These are phyloP conservation scores for Rhizodiscina lignyota DNA, from an alignment of 495 filamentous ascomycete genomes.

Conservation along the genomic window DNA sequence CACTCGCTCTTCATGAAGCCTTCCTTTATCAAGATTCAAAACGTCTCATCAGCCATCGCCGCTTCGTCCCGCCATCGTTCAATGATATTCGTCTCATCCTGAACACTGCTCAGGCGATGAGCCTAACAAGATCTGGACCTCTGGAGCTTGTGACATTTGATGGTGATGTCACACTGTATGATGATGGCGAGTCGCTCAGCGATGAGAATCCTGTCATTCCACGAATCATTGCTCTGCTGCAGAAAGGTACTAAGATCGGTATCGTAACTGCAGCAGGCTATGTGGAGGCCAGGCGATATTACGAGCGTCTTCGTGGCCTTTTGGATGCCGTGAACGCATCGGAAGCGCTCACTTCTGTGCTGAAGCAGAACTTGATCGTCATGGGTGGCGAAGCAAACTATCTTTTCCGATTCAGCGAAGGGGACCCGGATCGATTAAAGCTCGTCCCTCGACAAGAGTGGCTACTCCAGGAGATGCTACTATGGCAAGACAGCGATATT, in stretches of 20 bases:
- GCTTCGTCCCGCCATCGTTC: slow-evolving; percentile 93
- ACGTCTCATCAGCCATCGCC: slow-evolving; percentile 73
- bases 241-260: slow-evolving; percentile 53
- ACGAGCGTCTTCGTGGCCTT: slow-evolving; percentile 66
- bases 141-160: slow-evolving; percentile 85
- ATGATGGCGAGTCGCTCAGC: slow-evolving; percentile 70
- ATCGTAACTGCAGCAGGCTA: slow-evolving; percentile 97
- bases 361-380: slow-evolving; percentile 66
- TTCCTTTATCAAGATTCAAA: slow-evolving; percentile 79
- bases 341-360: slow-evolving; percentile 36
- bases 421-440: slow-evolving; percentile 32
- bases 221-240: slow-evolving; percentile 52
- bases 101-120: slow-evolving; percentile 88
- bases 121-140: slow-evolving; percentile 49
- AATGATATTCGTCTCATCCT: slow-evolving; percentile 88
- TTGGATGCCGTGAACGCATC: slow-evolving; percentile 64
- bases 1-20: slow-evolving; percentile 65
- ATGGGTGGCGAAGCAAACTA: slow-evolving; percentile 82
- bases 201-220: slow-evolving; percentile 60
- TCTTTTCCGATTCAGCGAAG: slow-evolving; percentile 54
- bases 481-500: slow-evolving; percentile 72
- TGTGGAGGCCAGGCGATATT: slow-evolving; percentile 69
- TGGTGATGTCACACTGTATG: slow-evolving; percentile 93
- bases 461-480: slow-evolving; percentile 72
- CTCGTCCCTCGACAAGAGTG: slow-evolving; percentile 55